Percentiles rank a stretch among this genome's conserved stretches.
These are phyloP conservation scores for Entomophthora muscae DNA, from an alignment of 371 early-diverging fungal species.

Conservation along the genomic window DNA sequence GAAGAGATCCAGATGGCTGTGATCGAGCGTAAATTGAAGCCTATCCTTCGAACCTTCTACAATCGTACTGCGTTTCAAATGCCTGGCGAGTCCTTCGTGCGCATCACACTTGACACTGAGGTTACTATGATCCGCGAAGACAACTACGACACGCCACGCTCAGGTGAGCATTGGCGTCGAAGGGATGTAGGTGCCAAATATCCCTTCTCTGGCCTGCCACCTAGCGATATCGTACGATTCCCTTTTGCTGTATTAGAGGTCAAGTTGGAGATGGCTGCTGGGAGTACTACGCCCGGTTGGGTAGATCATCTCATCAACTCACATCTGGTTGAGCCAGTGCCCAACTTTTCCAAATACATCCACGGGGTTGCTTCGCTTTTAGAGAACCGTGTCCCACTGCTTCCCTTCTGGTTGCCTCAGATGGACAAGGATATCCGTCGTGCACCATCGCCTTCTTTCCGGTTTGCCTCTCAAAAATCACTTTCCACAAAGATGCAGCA, in stretches of 20 bases:
- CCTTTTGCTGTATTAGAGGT: slow-evolving; percentile 98
- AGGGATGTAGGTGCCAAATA: slow-evolving; percentile 61
- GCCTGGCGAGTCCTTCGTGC: slow-evolving; percentile 81
- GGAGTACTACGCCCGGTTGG: slow-evolving; percentile 82
- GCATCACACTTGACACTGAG: slow-evolving; percentile 95
- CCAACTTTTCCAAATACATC: slow-evolving; percentile 95
- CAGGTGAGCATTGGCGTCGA: slow-evolving; percentile 78
- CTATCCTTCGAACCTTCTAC: slow-evolving; percentile 77
- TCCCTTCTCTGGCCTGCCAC: slow-evolving; percentile 68
- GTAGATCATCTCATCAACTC: slow-evolving; percentile 69
- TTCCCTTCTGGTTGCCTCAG: slow-evolving; percentile 98
- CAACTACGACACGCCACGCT: slow-evolving; percentile 44
- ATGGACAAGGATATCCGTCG: slow-evolving; percentile 85
- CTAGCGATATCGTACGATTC: slow-evolving; percentile 67
- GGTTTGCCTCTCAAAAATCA: slow-evolving; percentile 6
- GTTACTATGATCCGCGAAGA: slow-evolving; percentile 96
- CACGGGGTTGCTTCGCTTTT: slow-evolving; percentile 89
- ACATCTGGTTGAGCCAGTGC: slow-evolving; percentile 89
- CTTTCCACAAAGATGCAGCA: background rate
- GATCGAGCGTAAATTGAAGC: slow-evolving; percentile 55
- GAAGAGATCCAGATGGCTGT: slow-evolving; percentile 71
- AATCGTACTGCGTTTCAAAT: slow-evolving; percentile 97
- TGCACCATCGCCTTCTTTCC: slow-evolving; percentile 19
- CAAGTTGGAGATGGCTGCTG: slow-evolving; percentile 75
- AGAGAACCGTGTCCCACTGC: slow-evolving; percentile 60